Conservation (phyloP, 2,329 filamentous ascomycete genomes). For the Boeremia lycopersici region DNA sequence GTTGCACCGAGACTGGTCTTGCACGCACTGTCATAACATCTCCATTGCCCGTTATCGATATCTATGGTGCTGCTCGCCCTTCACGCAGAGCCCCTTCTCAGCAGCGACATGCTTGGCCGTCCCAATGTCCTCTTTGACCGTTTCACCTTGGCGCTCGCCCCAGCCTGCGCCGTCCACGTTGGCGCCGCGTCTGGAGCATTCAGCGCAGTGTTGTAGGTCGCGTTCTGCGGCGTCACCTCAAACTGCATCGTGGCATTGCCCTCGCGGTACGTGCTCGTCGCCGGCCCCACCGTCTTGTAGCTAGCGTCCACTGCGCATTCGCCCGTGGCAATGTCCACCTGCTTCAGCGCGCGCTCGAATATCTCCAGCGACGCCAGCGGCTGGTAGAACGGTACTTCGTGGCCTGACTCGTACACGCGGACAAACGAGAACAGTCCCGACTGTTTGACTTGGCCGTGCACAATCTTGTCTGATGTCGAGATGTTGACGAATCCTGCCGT, state of each 20-base stretch:
- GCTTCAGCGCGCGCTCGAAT: conserved; percentile 56
- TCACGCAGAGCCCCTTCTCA: conserved; percentile 20
- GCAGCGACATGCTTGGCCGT: conserved; percentile 23
- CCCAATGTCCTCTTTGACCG: conserved; percentile 23
- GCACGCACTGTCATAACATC: not conserved
- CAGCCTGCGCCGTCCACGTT: conserved; percentile 31
- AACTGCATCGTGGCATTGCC: conserved; percentile 56
- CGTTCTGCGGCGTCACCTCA: conserved; percentile 48
- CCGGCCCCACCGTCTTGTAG: conserved; percentile 45
- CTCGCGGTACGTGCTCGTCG: conserved; percentile 49
- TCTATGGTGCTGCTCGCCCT: not conserved
- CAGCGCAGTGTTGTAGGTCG: conserved; percentile 57
- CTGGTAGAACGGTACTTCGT: conserved; percentile 62
- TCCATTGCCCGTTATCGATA: not conserved
- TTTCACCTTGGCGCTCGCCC: conserved; percentile 23
- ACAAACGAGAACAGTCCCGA: conserved; percentile 58
- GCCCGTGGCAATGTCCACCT: conserved; percentile 60
- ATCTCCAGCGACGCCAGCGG: conserved; percentile 56
- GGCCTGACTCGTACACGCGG: conserved; percentile 57
- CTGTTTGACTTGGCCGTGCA: conserved; percentile 61
- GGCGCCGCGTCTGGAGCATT: conserved; percentile 50
- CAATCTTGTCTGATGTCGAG: conserved; percentile 51
- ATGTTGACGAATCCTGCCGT: conserved; percentile 57
- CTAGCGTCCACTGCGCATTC: conserved; percentile 25
- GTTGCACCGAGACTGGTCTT: not conserved